phyloP scores from a whole-genome alignment of 2,329 filamentous ascomycete genomes.

The Trichoderma sp. region DNA sequence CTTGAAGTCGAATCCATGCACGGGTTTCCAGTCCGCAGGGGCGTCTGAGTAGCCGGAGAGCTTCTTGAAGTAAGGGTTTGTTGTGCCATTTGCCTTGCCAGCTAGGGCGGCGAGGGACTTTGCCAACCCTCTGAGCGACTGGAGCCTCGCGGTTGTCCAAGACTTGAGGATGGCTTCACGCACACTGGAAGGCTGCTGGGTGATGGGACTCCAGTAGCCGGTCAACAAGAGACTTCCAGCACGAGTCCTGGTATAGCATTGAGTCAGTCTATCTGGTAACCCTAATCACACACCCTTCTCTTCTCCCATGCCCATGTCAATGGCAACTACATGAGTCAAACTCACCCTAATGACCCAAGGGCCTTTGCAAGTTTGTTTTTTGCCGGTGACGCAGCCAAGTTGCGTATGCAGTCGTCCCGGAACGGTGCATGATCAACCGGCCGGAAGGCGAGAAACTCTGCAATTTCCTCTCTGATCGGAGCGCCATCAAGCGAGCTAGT shows the following conservation, averaged over 20 bases:
- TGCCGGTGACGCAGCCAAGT: conserved; percentile 38
- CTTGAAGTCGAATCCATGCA: conserved; percentile 52
- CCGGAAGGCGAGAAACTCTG: conserved; percentile 52
- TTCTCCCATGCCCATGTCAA: not conserved
- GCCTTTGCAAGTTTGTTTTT: conserved; percentile 40
- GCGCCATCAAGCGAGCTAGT: conserved; percentile 37
- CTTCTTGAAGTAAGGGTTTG: conserved; percentile 52
- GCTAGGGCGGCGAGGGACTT: conserved; percentile 55
- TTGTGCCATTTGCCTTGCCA: conserved; percentile 54
- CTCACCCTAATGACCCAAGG: conserved; percentile 46
- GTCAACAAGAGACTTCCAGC: conserved; percentile 64
- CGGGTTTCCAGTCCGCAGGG: conserved; percentile 50
- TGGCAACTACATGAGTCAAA: conserved; percentile 4
- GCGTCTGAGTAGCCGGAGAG: conserved; percentile 58
- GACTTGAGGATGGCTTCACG: conserved; percentile 61
- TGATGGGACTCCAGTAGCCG: conserved; percentile 62
- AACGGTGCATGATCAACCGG: conserved; percentile 54
- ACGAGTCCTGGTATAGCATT: conserved; percentile 49
- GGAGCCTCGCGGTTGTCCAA: conserved; percentile 60
- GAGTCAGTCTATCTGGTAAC: not conserved
- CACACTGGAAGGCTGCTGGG: conserved; percentile 57
- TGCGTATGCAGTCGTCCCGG: conserved; percentile 46
- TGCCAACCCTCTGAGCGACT: conserved; percentile 53
- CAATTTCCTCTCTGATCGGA: conserved; percentile 45
- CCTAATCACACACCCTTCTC: not conserved